Evolutionary conservation across 352 stramenopile species (phyloP), one percentile per base, ranked within the genome.

Genomic region (Phytophthora hybrid): DNA sequence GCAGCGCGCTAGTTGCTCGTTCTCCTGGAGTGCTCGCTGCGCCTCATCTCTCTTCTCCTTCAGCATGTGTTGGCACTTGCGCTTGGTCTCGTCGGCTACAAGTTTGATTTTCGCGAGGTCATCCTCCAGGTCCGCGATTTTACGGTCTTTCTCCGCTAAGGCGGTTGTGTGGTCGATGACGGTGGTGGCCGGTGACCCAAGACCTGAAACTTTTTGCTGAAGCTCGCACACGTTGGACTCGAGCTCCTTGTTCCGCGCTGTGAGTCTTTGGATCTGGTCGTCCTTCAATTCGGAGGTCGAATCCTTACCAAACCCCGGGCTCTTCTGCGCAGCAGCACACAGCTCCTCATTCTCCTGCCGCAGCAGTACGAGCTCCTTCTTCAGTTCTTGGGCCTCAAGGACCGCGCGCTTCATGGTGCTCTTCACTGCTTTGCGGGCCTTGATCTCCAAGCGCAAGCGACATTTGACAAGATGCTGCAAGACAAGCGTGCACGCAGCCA

Each of bases 401-500:
- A 94, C 85, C 1, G 85, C 87, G 9, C 85, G 83, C 70, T 91
- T 93, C 87, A 91, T 93, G 31, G 82, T 90, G 31, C 74, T 87
- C 56, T 94, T 85, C 0, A 78, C 80, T 1, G 87, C 85, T 64
- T 93, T 94, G 21, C 87, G 82, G 21, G 84, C 85, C 59, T 93
- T 82, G n/a, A 89, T 82, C 74, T 94, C 87, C 32, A 85, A 94
- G 5, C 87, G 84, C 16, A 93, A 57, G 14, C 87, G 87, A 72
- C 85, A 94, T 78, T 94, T 94, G 23, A 93, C 85, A 37, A 94
- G 79, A 34, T 83, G 78, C 87, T 93, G 23, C 14, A 26, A 9
- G 37, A 44, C 11, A 44, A 44, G 37, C 11, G 11, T 16, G 11
- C 37, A 44, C 23, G 23, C 23, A 26, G 23, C 23, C 23, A 3